These are phyloP conservation scores for Murraya koenigii DNA, from an alignment of 345 rosid genomes.

Conservation along the genomic window DNA sequence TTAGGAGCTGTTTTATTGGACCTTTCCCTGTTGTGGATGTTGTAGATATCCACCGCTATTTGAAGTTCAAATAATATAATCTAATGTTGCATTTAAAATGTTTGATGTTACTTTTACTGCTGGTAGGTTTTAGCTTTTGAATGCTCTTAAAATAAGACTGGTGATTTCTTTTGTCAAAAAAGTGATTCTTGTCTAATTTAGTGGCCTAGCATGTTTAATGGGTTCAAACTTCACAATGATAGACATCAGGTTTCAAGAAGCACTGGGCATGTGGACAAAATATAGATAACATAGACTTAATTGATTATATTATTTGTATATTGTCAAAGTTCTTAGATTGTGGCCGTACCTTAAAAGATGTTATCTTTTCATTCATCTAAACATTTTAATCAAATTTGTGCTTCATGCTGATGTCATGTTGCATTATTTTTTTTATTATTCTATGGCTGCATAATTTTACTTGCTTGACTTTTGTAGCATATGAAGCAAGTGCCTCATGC, in stretches of 20 bases:
- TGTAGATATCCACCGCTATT: conserved; percentile 6
- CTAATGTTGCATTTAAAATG: not conserved
- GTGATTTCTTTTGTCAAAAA: conserved; percentile 20
- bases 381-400: conserved; percentile 3
- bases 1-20: conserved; percentile 11
- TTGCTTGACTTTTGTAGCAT: not conserved
- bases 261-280: conserved; percentile 15
- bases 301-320: conserved; percentile 6
- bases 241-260: conserved; percentile 4
- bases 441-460: not conserved
- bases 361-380: not conserved
- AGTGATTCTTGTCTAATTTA: conserved; percentile 11
- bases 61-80: conserved; percentile 8
- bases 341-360: not conserved
- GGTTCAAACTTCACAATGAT: not conserved
- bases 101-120: not conserved
- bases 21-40: not conserved
- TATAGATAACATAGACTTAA: not conserved
- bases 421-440: not conserved
- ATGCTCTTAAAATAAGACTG: conserved; percentile 11
- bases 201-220: conserved; percentile 14
- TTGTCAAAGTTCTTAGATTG: conserved; percentile 8
- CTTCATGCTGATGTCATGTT: conserved; percentile 5
- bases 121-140: conserved; percentile 3
- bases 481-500: not conserved